Conservation (phyloP, 1,139 yeast genomes). For the Groenewaldozyma auringiensis region DNA sequence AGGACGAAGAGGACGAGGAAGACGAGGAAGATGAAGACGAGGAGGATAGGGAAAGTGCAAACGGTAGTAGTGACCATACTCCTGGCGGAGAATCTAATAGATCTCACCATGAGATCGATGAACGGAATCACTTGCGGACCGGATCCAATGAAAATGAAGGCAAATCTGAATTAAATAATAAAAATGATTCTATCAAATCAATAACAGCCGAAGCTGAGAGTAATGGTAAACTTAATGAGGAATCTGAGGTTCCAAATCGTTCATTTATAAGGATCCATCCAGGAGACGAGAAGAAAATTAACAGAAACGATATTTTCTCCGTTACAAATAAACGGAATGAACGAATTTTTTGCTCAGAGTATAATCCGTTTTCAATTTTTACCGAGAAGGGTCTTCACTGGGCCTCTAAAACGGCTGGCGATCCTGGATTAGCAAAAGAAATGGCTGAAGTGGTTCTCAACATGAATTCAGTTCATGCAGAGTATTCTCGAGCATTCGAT, state of each 20-base stretch:
- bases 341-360: slow-evolving; percentile 16
- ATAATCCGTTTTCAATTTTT: slow-evolving; percentile 34
- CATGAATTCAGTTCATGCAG: slow-evolving; percentile 26
- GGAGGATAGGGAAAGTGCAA: slow-evolving; percentile 1
- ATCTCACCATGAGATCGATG: too few species aligned
- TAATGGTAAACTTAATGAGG: neutral
- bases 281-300: slow-evolving; percentile 1
- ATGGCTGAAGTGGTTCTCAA: slow-evolving; percentile 21
- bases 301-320: slow-evolving; percentile 14
- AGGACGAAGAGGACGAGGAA: slow-evolving; percentile 9
- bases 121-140: too few species aligned
- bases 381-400: slow-evolving; percentile 37
- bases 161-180: neutral
- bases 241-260: neutral
- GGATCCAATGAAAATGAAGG: slow-evolving; percentile 1
- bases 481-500: slow-evolving; percentile 26
- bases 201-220: neutral
- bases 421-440: slow-evolving; percentile 21
- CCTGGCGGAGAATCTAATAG: neutral
- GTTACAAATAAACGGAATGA: slow-evolving; percentile 16
- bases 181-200: neutral
- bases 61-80: neutral
- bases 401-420: slow-evolving; percentile 33
- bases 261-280: slow-evolving; percentile 1
- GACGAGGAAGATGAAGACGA: slow-evolving; percentile 7